These are phyloP conservation scores for Silene conica DNA, from an alignment of 148 eudicot genomes.

Conservation along the genomic window DNA sequence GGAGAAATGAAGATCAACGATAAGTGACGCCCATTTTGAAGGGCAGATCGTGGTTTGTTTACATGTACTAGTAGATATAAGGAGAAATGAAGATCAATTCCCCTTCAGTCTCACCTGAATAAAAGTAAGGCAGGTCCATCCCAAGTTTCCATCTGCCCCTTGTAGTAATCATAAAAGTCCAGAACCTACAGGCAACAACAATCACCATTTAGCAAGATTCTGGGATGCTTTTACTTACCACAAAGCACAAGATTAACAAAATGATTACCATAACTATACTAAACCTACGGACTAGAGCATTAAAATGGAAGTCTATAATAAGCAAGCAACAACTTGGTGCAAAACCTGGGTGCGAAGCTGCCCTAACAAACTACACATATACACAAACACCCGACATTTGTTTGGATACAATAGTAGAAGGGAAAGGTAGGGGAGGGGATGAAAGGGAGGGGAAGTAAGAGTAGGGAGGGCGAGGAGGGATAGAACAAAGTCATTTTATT, in stretches of 20 bases:
- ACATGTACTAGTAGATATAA: neutral
- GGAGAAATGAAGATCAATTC: neutral
- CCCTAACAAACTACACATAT: conserved; percentile 2
- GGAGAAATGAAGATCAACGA: neutral
- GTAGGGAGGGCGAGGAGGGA: neutral
- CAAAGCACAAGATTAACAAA: neutral
- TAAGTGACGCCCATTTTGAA: neutral
- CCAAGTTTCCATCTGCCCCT: conserved; percentile 99
- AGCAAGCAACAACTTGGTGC: neutral
- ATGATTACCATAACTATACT: neutral
- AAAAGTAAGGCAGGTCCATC: conserved; percentile 99
- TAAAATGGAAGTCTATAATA: neutral
- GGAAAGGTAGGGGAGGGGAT: neutral
- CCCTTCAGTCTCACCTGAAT: conserved; percentile 60
- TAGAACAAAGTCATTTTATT: neutral
- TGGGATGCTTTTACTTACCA: conserved; percentile 11
- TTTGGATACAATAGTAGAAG: neutral
- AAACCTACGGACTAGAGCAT: neutral
- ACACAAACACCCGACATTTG: conserved; percentile 4
- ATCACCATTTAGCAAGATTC: conserved; percentile 12
- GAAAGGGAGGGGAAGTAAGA: neutral
- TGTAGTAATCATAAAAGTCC: conserved; percentile 94
- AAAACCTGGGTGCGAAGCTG: neutral
- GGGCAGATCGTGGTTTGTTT: neutral
- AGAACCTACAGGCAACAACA: conserved; percentile 44